Base-by-base conservation (phyloP, 768 basidiomycete species). In the Hygrophoropsis aurantiaca region DNA sequence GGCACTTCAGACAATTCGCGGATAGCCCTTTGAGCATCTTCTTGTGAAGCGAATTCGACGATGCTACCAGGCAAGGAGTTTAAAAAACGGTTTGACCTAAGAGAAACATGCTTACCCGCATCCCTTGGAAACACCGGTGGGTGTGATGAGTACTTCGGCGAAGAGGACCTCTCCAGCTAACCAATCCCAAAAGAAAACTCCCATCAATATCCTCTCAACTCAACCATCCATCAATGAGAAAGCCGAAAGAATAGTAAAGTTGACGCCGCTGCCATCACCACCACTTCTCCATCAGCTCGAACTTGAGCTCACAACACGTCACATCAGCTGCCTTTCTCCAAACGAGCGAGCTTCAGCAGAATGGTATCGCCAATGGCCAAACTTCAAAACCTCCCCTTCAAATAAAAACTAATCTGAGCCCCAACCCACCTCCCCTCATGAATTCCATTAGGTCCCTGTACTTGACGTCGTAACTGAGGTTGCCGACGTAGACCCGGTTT, bases 81-180 rank as follows among this genome's bases (percentile, higher is more conserved):
- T 13, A 13, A 18, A 0, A 18, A 1, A 1, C 2, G 5, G 5
- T 30, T 7, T 13, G 13, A 30, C 27, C 39, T 44, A 30, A 38
- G 27, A 23, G 38, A 42, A 34, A 34, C 38, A 18, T 6, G 80
- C 94, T 71, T 61, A 97, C 97, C 95, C 95, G 85, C 95, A 99
- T 66, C 95, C 95, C 69, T 99, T 99, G 20, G 94, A 97, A 45
- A 95, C 82, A 24, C 95, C 95, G 18, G 90, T 94, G 13, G 95
- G 95, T 5, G 97, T 97, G 58, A 94, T 77, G 62, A 99, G 84
- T 59, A 99, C 93, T 85, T 99, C 95, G 81, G 95, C 90, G 84
- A 99, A 99, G 71, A 95, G 86, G 66, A 97, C 94, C 79, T 94
- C 94, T 80, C 95, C 95, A 84, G 92, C 95, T 95, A 85, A 82